phyloP scores from a whole-genome alignment of 768 basidiomycete species.

The Termitomyces eurrhizus region DNA sequence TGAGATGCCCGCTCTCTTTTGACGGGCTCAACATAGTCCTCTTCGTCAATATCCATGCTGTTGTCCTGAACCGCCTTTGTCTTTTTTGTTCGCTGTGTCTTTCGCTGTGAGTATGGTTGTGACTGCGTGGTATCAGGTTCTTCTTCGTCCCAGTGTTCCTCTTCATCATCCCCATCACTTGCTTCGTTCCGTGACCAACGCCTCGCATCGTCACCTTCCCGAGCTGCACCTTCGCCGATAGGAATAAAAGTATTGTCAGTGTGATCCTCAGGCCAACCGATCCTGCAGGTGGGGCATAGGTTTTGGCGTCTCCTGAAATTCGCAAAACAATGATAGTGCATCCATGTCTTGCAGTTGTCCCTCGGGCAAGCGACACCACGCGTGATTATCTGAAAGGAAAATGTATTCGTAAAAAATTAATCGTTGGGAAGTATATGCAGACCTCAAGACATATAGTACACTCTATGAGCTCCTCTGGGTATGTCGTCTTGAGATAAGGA shows the following conservation, averaged over 20 bases:
- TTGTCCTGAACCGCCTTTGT: constrained; percentile 22
- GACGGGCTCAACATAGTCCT: constrained; percentile 17
- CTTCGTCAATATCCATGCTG: constrained; percentile 31
- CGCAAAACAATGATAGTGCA: constrained; percentile 65
- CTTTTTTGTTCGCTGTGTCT: constrained; percentile 26
- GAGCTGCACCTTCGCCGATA: constrained; percentile 68
- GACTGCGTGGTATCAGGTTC: constrained; percentile 30
- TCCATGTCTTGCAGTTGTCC: constrained; percentile 54
- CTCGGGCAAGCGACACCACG: constrained; percentile 61
- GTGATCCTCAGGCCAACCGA: constrained; percentile 56
- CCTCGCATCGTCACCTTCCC: constrained; percentile 52
- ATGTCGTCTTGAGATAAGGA: constrained; percentile 70
- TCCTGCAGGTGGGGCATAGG: constrained; percentile 54
- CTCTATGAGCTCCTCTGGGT: constrained; percentile 64
- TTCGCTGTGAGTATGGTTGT: constrained; percentile 10
- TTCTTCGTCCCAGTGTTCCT: constrained; percentile 40
- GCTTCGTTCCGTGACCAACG: constrained; percentile 27
- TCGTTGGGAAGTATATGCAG: not conserved
- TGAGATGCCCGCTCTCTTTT: constrained; percentile 10
- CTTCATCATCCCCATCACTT: constrained; percentile 41
- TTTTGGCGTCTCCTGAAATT: constrained; percentile 40
- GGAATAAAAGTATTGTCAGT: constrained; percentile 42
- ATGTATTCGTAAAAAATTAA: not conserved
- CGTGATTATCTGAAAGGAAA: constrained; percentile 52
- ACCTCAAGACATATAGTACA: constrained; percentile 77